Conservation (phyloP, 1,284 basidiomycete species). For the Ceraceosorus bombacis region DNA sequence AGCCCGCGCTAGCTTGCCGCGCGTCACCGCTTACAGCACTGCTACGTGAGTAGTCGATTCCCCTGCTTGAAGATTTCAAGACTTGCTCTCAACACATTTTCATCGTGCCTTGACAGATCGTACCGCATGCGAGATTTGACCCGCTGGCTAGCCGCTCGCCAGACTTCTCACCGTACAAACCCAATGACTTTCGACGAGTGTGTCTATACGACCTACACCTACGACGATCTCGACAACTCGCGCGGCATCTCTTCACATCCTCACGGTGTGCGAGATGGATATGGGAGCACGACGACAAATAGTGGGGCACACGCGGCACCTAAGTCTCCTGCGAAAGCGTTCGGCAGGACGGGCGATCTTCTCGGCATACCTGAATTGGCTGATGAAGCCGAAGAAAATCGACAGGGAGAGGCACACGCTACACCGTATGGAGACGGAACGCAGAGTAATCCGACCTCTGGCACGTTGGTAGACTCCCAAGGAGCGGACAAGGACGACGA, state of each 20-base stretch:
- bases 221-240: conserved; percentile 40
- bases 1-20: conserved; percentile 84
- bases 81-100: background rate
- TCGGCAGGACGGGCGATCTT: conserved; percentile 34
- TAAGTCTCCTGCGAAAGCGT: background rate
- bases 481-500: conserved; percentile 15
- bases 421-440: background rate
- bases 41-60: conserved; percentile 61
- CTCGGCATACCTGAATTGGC: conserved; percentile 42
- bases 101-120: conserved; percentile 55
- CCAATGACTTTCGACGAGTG: conserved; percentile 46
- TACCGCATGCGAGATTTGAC: conserved; percentile 79
- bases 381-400: conserved; percentile 6
- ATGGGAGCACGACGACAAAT: conserved; percentile 3
- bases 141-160: conserved; percentile 77
- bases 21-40: conserved; percentile 91
- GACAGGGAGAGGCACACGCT: background rate
- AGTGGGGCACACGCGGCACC: too few species aligned
- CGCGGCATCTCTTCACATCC: conserved; percentile 6
- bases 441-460: conserved; percentile 4
- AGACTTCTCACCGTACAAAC: conserved; percentile 67
- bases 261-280: conserved; percentile 10
- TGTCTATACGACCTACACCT: conserved; percentile 47
- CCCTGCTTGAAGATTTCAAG: background rate
- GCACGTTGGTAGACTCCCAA: conserved; percentile 12